phyloP scores from a whole-genome alignment of 108 stramenopile species.

The Nannochloropsis granulata region DNA sequence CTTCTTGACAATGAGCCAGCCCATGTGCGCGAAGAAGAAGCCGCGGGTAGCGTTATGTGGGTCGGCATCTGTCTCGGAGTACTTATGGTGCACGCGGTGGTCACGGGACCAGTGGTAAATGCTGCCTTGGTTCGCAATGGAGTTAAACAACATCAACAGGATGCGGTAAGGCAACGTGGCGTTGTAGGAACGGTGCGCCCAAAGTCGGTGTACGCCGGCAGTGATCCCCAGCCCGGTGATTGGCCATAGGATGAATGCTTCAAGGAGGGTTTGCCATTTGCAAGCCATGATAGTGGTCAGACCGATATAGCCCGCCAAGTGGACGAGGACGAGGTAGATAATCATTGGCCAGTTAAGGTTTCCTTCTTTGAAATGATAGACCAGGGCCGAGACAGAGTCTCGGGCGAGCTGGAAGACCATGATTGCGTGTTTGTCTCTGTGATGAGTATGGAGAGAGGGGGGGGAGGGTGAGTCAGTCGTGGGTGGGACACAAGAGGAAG shows the following conservation, averaged over 20 bases:
- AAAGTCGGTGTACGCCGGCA: constrained; percentile 89
- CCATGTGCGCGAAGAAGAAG: constrained; percentile 99
- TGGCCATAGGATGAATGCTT: constrained; percentile 89
- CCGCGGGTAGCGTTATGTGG: constrained; percentile 94
- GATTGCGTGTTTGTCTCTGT: neutral
- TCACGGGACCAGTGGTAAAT: constrained; percentile 85
- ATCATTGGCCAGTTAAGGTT: constrained; percentile 96
- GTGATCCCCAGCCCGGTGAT: constrained; percentile 92
- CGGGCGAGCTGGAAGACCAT: neutral
- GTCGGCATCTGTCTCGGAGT: constrained; percentile 90
- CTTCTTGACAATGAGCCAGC: constrained; percentile 97
- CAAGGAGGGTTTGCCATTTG: constrained; percentile 63
- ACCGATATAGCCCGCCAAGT: constrained; percentile 63
- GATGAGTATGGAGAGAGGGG: too few species aligned
- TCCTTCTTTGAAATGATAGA: constrained; percentile 63
- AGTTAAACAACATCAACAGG: constrained; percentile 89
- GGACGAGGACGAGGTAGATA: constrained; percentile 82
- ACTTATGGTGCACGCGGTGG: constrained; percentile 94
- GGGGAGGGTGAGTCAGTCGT: too few species aligned
- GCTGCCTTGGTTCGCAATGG: constrained; percentile 94
- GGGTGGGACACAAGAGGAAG: too few species aligned
- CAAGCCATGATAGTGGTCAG: constrained; percentile 45
- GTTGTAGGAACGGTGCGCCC: constrained; percentile 92
- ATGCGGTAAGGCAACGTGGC: constrained; percentile 56
- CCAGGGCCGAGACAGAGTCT: constrained; percentile 11